A percentile compares a stretch with the other conserved stretches of the same genome.
phyloP scores from a whole-genome alignment of 805 yeast species.

The Pichia membranifaciens region DNA sequence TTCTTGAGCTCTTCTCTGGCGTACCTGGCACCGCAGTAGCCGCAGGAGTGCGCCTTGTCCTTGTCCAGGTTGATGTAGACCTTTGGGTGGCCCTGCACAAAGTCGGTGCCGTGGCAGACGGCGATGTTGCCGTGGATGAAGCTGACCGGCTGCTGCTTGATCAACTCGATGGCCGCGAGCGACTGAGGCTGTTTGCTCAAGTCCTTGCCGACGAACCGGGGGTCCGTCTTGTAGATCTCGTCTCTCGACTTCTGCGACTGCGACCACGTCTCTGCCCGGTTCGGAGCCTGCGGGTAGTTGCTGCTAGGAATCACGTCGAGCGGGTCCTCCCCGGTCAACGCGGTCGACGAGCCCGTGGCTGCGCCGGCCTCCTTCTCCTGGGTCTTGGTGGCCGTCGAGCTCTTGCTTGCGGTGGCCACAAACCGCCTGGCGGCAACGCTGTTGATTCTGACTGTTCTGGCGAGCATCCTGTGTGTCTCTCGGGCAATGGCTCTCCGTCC shows the following conservation, averaged over 20 bases:
- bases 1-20: constrained; percentile 47
- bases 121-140: constrained; percentile 58
- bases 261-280: constrained; percentile 67
- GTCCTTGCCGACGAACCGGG: constrained; percentile 69
- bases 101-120: constrained; percentile 77
- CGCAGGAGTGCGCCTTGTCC: constrained; percentile 67
- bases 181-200: constrained; percentile 68
- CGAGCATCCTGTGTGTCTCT: not conserved
- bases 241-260: constrained; percentile 55
- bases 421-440: constrained; percentile 9
- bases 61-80: constrained; percentile 75
- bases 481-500: too few relatives aligned
- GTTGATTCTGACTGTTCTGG: constrained; percentile 1
- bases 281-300: constrained; percentile 59
- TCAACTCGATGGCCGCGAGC: constrained; percentile 77
- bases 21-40: constrained; percentile 72
- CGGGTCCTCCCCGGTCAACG: constrained; percentile 14
- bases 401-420: constrained; percentile 15
- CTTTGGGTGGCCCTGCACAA: constrained; percentile 80
- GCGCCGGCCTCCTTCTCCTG: constrained; percentile 10
- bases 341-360: constrained; percentile 8
- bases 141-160: constrained; percentile 65
- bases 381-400: constrained; percentile 12
- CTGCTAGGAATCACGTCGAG: constrained; percentile 16
- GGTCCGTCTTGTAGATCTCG: constrained; percentile 47